Conservation (phyloP, 176 grass and related monocot genomes). For the Carex scoparia region DNA sequence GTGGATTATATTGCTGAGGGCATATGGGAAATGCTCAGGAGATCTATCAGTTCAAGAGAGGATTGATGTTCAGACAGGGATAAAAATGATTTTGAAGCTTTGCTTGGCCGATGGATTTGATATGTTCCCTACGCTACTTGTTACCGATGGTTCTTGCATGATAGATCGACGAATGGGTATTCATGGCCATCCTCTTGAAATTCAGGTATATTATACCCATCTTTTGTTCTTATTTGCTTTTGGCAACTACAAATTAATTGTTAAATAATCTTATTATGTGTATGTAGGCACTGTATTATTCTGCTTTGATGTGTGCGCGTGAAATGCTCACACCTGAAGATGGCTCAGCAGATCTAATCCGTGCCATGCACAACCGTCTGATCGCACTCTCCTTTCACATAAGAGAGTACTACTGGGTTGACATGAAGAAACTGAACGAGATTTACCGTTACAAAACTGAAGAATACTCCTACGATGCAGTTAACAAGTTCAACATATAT, state of each 20-base stretch:
- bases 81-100: slow-evolving; percentile 89
- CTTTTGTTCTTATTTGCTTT: slow-evolving; percentile 14
- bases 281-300: slow-evolving; percentile 85
- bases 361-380: slow-evolving; percentile 77
- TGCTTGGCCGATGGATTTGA: slow-evolving; percentile 93
- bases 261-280: slow-evolving; percentile 23
- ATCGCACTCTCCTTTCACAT: slow-evolving; percentile 39
- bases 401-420: no score
- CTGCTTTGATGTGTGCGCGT: slow-evolving; percentile 68
- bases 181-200: slow-evolving; percentile 85
- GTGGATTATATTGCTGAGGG: slow-evolving; percentile 92
- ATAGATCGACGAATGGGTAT: slow-evolving; percentile 91
- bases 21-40: slow-evolving; percentile 84
- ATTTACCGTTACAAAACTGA: slow-evolving; percentile 95
- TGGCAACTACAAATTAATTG: not conserved
- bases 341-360: slow-evolving; percentile 82
- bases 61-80: slow-evolving; percentile 93
- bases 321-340: slow-evolving; percentile 85
- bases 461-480: slow-evolving; percentile 84
- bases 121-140: slow-evolving; percentile 85
- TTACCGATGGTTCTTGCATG: slow-evolving; percentile 94
- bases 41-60: slow-evolving; percentile 83
- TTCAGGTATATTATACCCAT: slow-evolving; percentile 43
- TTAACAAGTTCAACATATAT: slow-evolving; percentile 96
- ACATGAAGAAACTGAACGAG: slow-evolving; percentile 42